A percentile compares a stretch with the other conserved stretches of the same genome.
Conservation (phyloP, 2,329 filamentous ascomycete genomes). For the Claviceps sp. region DNA sequence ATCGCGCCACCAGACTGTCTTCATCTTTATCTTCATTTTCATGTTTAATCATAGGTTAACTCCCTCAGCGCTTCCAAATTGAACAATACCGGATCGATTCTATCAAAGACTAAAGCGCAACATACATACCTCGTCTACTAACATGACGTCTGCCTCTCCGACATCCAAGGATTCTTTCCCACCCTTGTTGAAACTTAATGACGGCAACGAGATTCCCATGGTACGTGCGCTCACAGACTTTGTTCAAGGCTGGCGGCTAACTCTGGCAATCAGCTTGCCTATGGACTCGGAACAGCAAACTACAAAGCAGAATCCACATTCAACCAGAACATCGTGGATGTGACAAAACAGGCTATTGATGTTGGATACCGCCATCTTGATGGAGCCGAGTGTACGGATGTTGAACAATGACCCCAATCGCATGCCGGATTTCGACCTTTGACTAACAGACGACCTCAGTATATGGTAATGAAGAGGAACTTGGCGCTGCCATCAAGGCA, state of each 20-base stretch:
- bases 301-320: constrained; percentile 40
- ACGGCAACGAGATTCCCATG: constrained; percentile 60
- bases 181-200: constrained; percentile 55
- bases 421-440: not conserved
- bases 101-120: not conserved
- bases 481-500: constrained; percentile 57
- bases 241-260: not conserved
- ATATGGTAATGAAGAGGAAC: constrained; percentile 54
- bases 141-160: constrained; percentile 27
- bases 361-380: constrained; percentile 63
- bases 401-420: not conserved
- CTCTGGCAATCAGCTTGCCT: constrained; percentile 39
- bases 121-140: constrained; percentile 6
- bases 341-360: constrained; percentile 48
- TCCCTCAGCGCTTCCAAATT: not conserved
- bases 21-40: not conserved
- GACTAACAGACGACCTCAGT: constrained; percentile 22
- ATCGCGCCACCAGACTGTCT: too few relatives aligned
- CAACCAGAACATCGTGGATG: constrained; percentile 37
- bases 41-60: too few relatives aligned
- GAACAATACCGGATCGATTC: not conserved
- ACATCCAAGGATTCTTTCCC: constrained; percentile 30
- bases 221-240: constrained; percentile 23
- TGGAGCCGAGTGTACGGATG: constrained; percentile 50
- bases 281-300: constrained; percentile 57